Evolutionary conservation across 202 grass and related monocot genomes (phyloP).

Genomic region (Miscanthus sacchariflorus): DNA sequence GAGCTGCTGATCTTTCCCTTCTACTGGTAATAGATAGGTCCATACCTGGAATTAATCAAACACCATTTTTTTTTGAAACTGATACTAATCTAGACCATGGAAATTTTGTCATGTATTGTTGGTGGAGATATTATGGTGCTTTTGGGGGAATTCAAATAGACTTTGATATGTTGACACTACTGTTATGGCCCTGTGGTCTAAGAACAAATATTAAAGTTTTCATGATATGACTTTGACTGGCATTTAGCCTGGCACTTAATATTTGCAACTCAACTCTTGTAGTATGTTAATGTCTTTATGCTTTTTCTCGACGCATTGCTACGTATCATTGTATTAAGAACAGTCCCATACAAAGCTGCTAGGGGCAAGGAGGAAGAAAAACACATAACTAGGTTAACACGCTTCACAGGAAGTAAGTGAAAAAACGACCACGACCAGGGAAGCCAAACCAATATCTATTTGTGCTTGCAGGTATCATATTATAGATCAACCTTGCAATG

Average conservation of each 20-base stretch:
- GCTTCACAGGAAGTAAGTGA: too few relatives aligned
- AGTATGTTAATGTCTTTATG: neutral
- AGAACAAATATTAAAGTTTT: neutral
- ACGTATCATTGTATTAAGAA: too few relatives aligned
- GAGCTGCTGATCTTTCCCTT: slow-evolving; percentile 22
- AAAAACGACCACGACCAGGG: too few relatives aligned
- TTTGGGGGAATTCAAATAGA: neutral
- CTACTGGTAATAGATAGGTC: slow-evolving; percentile 15
- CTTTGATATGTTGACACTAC: slow-evolving; percentile 13
- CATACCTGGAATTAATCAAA: slow-evolving; percentile 30
- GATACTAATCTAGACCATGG: neutral
- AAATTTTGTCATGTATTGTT: slow-evolving; percentile 33
- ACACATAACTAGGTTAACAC: too few relatives aligned
- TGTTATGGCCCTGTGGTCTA: neutral
- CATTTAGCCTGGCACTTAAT: neutral
- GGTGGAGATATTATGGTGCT: neutral
- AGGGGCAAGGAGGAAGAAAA: too few relatives aligned
- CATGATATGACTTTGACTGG: neutral
- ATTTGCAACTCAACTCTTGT: neutral
- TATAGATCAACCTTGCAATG: neutral
- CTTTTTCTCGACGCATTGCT: neutral
- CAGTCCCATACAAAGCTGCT: too few relatives aligned
- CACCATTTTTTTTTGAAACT: neutral
- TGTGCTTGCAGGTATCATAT: too few relatives aligned
- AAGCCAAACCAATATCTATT: too few relatives aligned